phyloP scores from a whole-genome alignment of 164 flowering plant genomes.

The Platanus orientalis region DNA sequence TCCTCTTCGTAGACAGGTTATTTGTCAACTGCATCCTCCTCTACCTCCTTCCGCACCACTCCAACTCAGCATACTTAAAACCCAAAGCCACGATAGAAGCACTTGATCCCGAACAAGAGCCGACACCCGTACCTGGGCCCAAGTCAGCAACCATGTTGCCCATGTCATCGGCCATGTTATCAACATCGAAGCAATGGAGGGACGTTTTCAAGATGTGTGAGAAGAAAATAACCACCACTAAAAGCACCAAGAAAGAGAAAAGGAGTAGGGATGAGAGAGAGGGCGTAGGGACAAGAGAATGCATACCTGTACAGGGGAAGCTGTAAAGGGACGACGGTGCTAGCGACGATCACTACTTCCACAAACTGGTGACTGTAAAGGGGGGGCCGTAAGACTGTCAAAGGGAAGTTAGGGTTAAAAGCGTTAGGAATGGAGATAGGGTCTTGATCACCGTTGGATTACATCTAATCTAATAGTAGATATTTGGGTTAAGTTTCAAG shows the following conservation, averaged over 20 bases:
- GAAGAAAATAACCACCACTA: slow-evolving; percentile 9
- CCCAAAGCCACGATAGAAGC: slow-evolving; percentile 8
- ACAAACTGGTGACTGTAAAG: too few relatives aligned
- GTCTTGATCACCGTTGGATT: too few relatives aligned
- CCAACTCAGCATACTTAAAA: slow-evolving; percentile 10
- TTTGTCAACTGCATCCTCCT: slow-evolving; percentile 77
- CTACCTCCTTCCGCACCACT: slow-evolving; percentile 27
- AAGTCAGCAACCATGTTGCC: slow-evolving; percentile 15
- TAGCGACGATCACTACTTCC: too few relatives aligned
- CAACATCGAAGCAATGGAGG: slow-evolving; percentile 69
- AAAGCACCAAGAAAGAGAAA: slow-evolving; percentile 14
- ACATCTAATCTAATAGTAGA: too few relatives aligned
- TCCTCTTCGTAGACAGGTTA: slow-evolving; percentile 72
- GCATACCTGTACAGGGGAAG: too few relatives aligned
- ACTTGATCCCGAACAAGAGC: slow-evolving; percentile 7
- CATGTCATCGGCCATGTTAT: slow-evolving; percentile 4
- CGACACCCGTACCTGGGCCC: slow-evolving; percentile 12
- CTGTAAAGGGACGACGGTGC: too few relatives aligned
- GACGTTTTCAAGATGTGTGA: slow-evolving; percentile 53
- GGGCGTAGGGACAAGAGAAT: too few relatives aligned
- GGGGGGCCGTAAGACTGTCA: too few relatives aligned
- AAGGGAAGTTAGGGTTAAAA: too few relatives aligned
- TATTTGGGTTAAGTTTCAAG: too few relatives aligned
- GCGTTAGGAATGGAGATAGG: too few relatives aligned
- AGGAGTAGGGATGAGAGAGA: slow-evolving; percentile 35